Percentiles rank a stretch among this genome's conserved stretches.
phyloP scores from a whole-genome alignment of 148 eudicot genomes.

The Linanthus parryae region DNA sequence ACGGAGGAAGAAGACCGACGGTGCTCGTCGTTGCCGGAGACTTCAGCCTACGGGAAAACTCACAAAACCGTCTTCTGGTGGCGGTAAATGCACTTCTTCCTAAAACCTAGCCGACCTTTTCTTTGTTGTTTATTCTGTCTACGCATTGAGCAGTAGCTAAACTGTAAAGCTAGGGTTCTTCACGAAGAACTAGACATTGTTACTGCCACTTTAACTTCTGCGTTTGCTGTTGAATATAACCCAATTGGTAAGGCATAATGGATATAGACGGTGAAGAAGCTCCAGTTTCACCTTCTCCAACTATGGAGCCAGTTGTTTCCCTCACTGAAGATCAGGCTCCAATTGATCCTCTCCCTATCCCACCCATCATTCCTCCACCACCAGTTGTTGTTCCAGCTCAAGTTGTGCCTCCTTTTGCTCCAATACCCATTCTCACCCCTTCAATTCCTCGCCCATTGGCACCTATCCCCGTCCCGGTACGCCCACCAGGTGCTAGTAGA shows the following conservation, averaged over 20 bases:
- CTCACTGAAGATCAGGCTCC: constrained; percentile 28
- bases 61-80: too few relatives aligned
- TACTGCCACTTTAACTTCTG: too few relatives aligned
- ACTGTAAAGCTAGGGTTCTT: too few relatives aligned
- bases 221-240: too few relatives aligned
- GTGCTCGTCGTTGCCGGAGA: too few relatives aligned
- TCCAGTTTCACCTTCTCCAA: constrained; percentile 21
- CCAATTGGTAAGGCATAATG: constrained; percentile 59
- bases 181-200: too few relatives aligned
- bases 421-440: constrained; percentile 30
- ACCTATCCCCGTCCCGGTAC: constrained; percentile 53
- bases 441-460: constrained; percentile 55
- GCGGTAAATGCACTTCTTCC: too few relatives aligned
- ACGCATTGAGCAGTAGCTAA: too few relatives aligned
- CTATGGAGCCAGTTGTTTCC: constrained; percentile 22
- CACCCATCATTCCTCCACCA: constrained; percentile 21
- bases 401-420: constrained; percentile 42
- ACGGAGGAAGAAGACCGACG: too few relatives aligned
- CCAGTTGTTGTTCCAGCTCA: constrained; percentile 28
- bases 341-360: constrained; percentile 23
- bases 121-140: too few relatives aligned
- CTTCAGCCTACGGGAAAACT: too few relatives aligned
- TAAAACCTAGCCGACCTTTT: too few relatives aligned
- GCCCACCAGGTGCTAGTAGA: constrained; percentile 42
- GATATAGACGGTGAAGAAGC: constrained; percentile 57